Percentiles rank a stretch among this genome's conserved stretches.
Evolutionary conservation across 164 flowering plant species (phyloP).

Genomic region (Annona squamosa): DNA sequence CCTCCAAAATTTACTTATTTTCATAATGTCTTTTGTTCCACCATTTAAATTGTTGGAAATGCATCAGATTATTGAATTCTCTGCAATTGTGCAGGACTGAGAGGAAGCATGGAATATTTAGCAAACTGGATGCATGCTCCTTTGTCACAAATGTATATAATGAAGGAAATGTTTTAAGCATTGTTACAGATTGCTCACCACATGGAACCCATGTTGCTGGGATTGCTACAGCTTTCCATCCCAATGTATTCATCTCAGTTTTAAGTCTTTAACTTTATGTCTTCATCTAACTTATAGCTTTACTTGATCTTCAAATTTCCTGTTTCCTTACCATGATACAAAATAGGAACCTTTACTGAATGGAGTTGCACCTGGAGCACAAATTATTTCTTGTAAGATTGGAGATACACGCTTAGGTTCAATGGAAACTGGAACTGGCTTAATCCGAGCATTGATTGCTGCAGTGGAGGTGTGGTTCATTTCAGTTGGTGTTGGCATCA

Average conservation of each 20-base stretch:
- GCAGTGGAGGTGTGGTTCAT: conserved; percentile 70
- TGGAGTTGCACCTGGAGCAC: conserved; percentile 99
- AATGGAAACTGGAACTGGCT: conserved; percentile 99
- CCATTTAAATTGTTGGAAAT: not conserved
- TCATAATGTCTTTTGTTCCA: not conserved
- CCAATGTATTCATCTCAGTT: conserved; percentile 40
- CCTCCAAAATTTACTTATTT: not conserved
- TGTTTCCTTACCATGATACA: conserved; percentile 6
- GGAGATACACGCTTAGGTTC: conserved; percentile 92
- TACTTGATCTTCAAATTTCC: not conserved
- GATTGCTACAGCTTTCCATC: conserved; percentile 87
- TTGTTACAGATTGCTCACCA: conserved; percentile 92
- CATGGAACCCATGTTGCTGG: conserved; percentile 99
- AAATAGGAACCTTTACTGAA: conserved; percentile 86
- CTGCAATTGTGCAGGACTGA: conserved; percentile 52
- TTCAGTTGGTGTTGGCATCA: not conserved
- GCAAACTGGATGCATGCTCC: conserved; percentile 93
- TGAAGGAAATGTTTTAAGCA: conserved; percentile 81
- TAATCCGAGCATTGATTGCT: conserved; percentile 86
- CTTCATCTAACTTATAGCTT: not conserved
- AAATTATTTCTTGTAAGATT: conserved; percentile 89
- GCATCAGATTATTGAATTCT: not conserved
- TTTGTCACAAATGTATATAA: conserved; percentile 78
- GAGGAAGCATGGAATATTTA: conserved; percentile 75
- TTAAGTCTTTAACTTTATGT: not conserved